A percentile compares a stretch with the other conserved stretches of the same genome.
Evolutionary conservation across 208 protist species (phyloP).

Genomic region (Naegleria gruberi): DNA sequence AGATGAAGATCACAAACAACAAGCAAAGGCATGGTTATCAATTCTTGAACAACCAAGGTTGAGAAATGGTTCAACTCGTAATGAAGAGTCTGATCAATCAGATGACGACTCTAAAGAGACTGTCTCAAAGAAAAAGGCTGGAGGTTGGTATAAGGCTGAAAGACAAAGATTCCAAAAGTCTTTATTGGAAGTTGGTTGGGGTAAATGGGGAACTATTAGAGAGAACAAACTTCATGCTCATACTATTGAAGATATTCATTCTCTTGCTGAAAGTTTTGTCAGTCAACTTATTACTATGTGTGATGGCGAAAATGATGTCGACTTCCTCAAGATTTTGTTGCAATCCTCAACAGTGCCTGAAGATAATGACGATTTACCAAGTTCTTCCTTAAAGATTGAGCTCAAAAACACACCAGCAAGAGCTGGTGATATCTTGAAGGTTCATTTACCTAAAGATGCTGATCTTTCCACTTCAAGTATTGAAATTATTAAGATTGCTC

Average conservation of each 20-base stretch:
- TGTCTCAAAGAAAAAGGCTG: neutral
- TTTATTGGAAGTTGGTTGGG: constrained; percentile 7
- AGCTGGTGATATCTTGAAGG: neutral
- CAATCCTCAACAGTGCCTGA: neutral
- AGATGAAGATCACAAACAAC: neutral
- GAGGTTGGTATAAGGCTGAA: constrained; percentile 14
- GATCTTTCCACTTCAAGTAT: neutral
- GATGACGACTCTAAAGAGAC: neutral
- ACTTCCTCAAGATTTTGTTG: neutral
- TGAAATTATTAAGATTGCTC: neutral
- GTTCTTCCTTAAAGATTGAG: neutral
- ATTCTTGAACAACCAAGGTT: neutral
- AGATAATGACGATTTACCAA: neutral
- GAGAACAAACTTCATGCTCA: neutral
- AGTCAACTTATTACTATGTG: no score
- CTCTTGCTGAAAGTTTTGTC: constrained; percentile 10
- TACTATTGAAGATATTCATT: neutral
- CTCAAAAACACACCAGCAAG: neutral
- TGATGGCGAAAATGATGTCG: neutral
- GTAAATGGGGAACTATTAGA: constrained; percentile 9
- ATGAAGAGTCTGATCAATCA: neutral
- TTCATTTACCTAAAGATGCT: neutral
- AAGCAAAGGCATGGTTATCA: neutral
- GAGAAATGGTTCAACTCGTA: neutral
- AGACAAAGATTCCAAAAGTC: constrained; percentile 16